These are phyloP conservation scores for Globisporangium lucens DNA, from an alignment of 352 stramenopile genomes.

Conservation along the genomic window DNA sequence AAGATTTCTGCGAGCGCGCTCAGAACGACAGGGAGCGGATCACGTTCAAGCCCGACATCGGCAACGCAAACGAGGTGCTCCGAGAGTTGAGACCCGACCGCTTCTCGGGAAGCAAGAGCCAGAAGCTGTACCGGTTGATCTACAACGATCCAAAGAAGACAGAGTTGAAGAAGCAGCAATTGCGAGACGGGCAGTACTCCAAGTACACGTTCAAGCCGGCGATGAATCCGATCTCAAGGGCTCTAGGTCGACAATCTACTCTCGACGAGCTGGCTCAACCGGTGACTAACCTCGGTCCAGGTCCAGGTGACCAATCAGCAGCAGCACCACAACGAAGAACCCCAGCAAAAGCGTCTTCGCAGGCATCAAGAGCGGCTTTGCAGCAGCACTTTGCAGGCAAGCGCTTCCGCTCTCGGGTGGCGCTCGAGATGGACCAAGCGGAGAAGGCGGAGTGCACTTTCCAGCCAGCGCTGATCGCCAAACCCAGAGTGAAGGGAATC, in stretches of 20 bases:
- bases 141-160: conserved; percentile 61
- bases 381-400: conserved; percentile 65
- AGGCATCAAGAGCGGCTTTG: conserved; percentile 30
- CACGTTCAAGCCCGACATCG: conserved; percentile 78
- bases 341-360: neutral
- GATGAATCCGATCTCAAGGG: conserved; percentile 77
- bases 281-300: conserved; percentile 23
- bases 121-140: conserved; percentile 64
- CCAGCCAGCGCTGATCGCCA: conserved; percentile 40
- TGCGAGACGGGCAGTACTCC: conserved; percentile 49
- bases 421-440: conserved; percentile 61
- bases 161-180: conserved; percentile 56
- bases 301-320: neutral
- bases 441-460: conserved; percentile 74
- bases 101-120: conserved; percentile 43
- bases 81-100: conserved; percentile 61
- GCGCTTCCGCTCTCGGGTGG: conserved; percentile 63
- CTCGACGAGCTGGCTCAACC: conserved; percentile 45
- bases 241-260: conserved; percentile 44
- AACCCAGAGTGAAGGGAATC: conserved; percentile 9
- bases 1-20: conserved; percentile 39
- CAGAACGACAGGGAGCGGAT: conserved; percentile 29
- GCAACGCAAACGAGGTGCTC: conserved; percentile 67
- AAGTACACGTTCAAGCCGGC: conserved; percentile 74
- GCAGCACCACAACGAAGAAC: conserved; percentile 15